Evolutionary conservation across 768 basidiomycete genomes (phyloP).

Genomic region (Termitomyces sp.): DNA sequence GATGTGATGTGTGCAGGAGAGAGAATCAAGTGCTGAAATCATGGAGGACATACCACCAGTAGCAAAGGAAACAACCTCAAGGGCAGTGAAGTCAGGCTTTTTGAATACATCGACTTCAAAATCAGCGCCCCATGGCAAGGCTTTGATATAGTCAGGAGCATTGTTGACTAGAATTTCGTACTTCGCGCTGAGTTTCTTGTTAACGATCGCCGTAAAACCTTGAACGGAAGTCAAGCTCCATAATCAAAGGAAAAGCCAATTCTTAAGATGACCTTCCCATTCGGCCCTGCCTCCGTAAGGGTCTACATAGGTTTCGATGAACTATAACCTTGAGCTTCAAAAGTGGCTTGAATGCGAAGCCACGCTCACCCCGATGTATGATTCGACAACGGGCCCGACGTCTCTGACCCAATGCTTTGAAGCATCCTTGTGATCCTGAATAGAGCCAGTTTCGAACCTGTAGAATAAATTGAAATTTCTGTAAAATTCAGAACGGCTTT

Average conservation of each 20-base stretch:
- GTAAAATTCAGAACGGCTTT: not conserved
- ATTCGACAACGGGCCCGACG: slow-evolving; percentile 82
- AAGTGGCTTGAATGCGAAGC: not conserved
- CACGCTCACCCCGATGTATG: slow-evolving; percentile 65
- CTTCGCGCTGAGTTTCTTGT: slow-evolving; percentile 80
- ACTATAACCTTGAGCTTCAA: slow-evolving; percentile 26
- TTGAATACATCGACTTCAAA: slow-evolving; percentile 72
- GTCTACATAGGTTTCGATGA: slow-evolving; percentile 84
- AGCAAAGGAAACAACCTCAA: slow-evolving; percentile 80
- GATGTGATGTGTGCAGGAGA: not conserved
- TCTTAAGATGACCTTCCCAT: slow-evolving; percentile 68
- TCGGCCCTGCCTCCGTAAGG: slow-evolving; percentile 90
- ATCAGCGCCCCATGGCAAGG: slow-evolving; percentile 75
- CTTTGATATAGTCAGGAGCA: slow-evolving; percentile 78
- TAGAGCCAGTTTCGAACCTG: slow-evolving; percentile 76
- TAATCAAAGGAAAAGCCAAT: not conserved
- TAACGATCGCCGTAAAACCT: slow-evolving; percentile 88
- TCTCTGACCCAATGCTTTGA: slow-evolving; percentile 85
- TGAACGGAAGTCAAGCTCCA: slow-evolving; percentile 7
- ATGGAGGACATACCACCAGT: slow-evolving; percentile 58
- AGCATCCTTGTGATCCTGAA: slow-evolving; percentile 75
- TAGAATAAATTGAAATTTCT: not conserved
- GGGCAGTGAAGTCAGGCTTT: slow-evolving; percentile 85
- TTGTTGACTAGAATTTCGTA: slow-evolving; percentile 72
- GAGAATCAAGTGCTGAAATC: not conserved